A percentile compares a stretch with the other conserved stretches of the same genome.
Conservation (phyloP, 208 protist genomes). For the Trypanosoma grayi region DNA sequence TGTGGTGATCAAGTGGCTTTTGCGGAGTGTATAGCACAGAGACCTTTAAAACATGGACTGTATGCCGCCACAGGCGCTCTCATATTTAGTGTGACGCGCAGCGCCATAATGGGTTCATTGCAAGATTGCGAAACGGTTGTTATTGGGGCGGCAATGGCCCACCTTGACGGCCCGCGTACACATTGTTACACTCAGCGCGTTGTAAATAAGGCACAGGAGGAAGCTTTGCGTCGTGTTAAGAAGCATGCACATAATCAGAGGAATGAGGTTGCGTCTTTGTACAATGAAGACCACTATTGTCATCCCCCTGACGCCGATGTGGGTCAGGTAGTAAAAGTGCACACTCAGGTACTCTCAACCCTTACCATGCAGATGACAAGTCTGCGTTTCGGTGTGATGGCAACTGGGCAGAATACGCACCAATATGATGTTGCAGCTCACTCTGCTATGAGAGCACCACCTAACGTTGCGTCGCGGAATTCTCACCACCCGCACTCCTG, state of each 20-base stretch:
- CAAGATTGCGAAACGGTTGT: conserved; percentile 2
- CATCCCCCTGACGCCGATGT: background rate
- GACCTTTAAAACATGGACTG: conserved; percentile 25
- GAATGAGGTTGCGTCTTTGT: background rate
- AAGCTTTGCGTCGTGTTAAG: conserved; percentile 30
- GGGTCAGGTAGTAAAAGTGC: conserved; percentile 13
- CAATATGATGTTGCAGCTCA: conserved; percentile 1
- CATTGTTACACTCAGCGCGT: background rate
- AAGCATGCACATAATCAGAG: conserved; percentile 7
- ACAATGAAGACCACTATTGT: background rate
- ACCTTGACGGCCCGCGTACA: background rate
- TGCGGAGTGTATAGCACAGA: conserved; percentile 44
- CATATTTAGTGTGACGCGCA: conserved; percentile 37
- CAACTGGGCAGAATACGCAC: no score
- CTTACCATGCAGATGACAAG: conserved; percentile 49
- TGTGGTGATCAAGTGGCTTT: conserved; percentile 45
- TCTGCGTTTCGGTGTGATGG: conserved; percentile 29
- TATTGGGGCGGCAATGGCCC: background rate
- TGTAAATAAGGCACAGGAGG: conserved; percentile 38
- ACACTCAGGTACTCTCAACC: conserved; percentile 60
- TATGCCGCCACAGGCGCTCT: conserved; percentile 36
- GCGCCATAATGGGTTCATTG: conserved; percentile 33
- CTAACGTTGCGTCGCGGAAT: background rate
- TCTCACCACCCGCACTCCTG: conserved; percentile 16
- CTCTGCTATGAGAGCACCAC: background rate